Conservation (phyloP, 2,329 filamentous ascomycete species). For the Cephalotrichum gorgonifer region DNA sequence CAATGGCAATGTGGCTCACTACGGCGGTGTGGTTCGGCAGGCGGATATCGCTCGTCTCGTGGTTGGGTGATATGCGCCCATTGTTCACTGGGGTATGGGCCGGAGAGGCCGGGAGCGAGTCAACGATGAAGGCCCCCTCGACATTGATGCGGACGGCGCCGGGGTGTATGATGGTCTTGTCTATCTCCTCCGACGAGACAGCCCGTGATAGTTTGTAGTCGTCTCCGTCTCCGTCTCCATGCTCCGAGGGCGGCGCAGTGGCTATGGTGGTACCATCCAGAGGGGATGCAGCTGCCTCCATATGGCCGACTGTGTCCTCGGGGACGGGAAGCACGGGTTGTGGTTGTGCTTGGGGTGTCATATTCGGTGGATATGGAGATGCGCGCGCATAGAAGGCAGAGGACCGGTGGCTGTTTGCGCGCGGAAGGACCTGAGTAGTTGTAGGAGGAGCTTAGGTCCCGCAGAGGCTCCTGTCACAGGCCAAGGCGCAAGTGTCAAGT, state of each 20-base stretch:
- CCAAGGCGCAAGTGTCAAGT: no score
- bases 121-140: constrained; percentile 90
- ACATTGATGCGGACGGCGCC: constrained; percentile 89
- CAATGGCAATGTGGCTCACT: constrained; percentile 92
- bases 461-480: no score
- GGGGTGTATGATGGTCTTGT: constrained; percentile 50
- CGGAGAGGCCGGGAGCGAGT: constrained; percentile 57
- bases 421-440: no score
- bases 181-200: constrained; percentile 46
- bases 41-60: constrained; percentile 86
- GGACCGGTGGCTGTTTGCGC: no score
- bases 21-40: constrained; percentile 90
- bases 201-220: constrained; percentile 8
- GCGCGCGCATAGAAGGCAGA: not conserved
- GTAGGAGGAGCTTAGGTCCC: no score
- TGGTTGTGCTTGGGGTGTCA: constrained; percentile 1
- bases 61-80: constrained; percentile 35
- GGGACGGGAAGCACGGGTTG: not conserved
- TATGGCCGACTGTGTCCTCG: constrained; percentile 1
- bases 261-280: not conserved
- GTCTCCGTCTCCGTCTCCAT: no score
- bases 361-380: not conserved
- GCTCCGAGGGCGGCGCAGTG: not conserved
- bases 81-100: constrained; percentile 22
- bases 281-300: not conserved